Evolutionary conservation across 129 eudicot genomes (phyloP).

Genomic region (Centaurea solstitialis): DNA sequence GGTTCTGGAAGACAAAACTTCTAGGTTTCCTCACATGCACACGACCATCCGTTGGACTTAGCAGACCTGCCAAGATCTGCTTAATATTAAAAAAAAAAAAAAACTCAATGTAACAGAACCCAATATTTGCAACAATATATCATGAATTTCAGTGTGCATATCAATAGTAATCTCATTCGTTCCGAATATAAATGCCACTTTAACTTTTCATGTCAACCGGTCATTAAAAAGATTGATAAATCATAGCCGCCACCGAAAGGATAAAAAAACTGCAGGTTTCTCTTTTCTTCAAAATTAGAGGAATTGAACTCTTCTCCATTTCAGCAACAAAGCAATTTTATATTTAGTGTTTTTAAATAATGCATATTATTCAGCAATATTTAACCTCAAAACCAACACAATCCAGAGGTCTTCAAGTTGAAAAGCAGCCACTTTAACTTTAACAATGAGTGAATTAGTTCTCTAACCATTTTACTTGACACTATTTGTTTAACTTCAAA

Average conservation of each 20-base stretch:
- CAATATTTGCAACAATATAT: background rate
- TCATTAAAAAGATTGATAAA: background rate
- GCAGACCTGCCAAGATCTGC: conserved; percentile 85
- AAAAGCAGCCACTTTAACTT: conserved; percentile 1
- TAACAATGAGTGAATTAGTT: background rate
- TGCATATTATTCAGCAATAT: background rate
- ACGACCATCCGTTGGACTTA: conserved; percentile 64
- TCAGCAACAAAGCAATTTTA: background rate
- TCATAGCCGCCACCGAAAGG: background rate
- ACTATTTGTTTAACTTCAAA: background rate
- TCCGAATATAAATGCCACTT: background rate
- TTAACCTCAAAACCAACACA: background rate
- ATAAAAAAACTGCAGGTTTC: background rate
- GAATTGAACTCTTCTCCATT: background rate
- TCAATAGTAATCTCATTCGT: background rate
- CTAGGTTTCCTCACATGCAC: conserved; percentile 73
- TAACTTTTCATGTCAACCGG: background rate
- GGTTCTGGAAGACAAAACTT: conserved; percentile 90
- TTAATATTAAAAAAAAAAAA: background rate
- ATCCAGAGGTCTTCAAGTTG: background rate
- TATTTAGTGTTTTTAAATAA: background rate
- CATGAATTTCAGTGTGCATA: background rate
- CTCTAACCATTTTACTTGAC: background rate
- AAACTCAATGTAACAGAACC: background rate
- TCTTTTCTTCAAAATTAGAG: background rate